Percentiles rank a stretch among this genome's conserved stretches.
Evolutionary conservation across 1,284 basidiomycete species (phyloP).

Genomic region (Ceratobasidium sp.): DNA sequence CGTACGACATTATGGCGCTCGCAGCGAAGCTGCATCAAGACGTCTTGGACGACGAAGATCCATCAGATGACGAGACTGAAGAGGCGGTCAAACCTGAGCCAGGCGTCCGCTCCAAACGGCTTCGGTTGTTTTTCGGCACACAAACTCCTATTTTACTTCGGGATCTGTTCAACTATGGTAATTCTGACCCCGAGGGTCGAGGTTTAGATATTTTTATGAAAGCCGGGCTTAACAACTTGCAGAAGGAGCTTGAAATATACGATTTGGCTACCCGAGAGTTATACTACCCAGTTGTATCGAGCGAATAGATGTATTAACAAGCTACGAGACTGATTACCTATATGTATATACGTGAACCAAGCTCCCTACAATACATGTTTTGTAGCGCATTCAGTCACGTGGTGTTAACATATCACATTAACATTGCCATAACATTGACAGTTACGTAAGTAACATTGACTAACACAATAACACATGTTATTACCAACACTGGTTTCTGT

Average conservation of each 20-base stretch:
- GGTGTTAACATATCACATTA: constrained; percentile 3
- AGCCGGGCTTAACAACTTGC: constrained; percentile 1
- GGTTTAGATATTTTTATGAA: constrained; percentile 13
- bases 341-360: neutral
- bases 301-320: neutral
- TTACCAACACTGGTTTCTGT: constrained; percentile 24
- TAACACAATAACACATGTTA: constrained; percentile 23
- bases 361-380: neutral
- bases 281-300: neutral
- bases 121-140: constrained; percentile 2
- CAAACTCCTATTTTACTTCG: neutral
- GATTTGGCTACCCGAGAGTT: neutral
- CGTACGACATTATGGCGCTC: neutral
- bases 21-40: neutral
- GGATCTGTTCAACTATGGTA: constrained; percentile 15
- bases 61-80: neutral
- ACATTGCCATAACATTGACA: constrained; percentile 7
- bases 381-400: neutral
- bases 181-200: neutral
- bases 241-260: constrained; percentile 24
- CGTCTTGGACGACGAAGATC: constrained; percentile 20
- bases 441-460: constrained; percentile 33
- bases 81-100: neutral
- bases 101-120: neutral
- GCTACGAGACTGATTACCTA: neutral